Evolutionary conservation across 1,284 basidiomycete genomes (phyloP), one percentile per base, ranked within the genome.

Genomic region (Trametes versicolor): DNA sequence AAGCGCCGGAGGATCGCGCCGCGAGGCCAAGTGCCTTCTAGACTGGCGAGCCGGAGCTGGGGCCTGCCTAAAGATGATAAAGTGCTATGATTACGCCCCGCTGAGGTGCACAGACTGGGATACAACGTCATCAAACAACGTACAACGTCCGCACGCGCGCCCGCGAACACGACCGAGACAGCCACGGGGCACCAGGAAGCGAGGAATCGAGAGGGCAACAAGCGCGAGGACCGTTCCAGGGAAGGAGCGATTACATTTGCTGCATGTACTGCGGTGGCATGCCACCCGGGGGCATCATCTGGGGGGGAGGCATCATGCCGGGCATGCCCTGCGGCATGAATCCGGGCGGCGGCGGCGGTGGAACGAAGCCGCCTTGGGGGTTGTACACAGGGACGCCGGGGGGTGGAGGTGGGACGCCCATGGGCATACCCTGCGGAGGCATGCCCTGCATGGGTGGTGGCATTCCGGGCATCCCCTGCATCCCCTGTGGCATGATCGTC

Each of bases 271-370:
- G 63, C 47, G 60, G 68, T 23, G 65, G 64, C 59, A 65, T 65
- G 36, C 63, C 61, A 27, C 63, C 63, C 41, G 76, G 72, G 17
- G 76, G 75, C 75, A 77, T 77, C 73, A 77, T 76, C 37, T 55
- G 62, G 17, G 54, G 53, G 61, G 71, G 70, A 63, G 64, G 68
- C 64, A 69, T 71, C 77, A 76, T 75, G 10, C 72, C 73, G 13
- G 75, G 74, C 72, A 78, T 76, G 32, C 76, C 78, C 67, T 77
- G 80, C 8, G 77, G 76, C 56, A 80, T 80, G 73, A 87, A 89
- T 2, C 87, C 86, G 64, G 87, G 83, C 10, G 87, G 87, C 1
- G 88, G 88, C 2, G 87, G 87, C 13, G 87, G 87, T 10, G 84
- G 87, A 4, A 83, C 82, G 70, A 82, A 87, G 19, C 80, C 82